Evolutionary conservation across 2,329 filamentous ascomycete species (phyloP).

Genomic region (Calonectria pteridis): DNA sequence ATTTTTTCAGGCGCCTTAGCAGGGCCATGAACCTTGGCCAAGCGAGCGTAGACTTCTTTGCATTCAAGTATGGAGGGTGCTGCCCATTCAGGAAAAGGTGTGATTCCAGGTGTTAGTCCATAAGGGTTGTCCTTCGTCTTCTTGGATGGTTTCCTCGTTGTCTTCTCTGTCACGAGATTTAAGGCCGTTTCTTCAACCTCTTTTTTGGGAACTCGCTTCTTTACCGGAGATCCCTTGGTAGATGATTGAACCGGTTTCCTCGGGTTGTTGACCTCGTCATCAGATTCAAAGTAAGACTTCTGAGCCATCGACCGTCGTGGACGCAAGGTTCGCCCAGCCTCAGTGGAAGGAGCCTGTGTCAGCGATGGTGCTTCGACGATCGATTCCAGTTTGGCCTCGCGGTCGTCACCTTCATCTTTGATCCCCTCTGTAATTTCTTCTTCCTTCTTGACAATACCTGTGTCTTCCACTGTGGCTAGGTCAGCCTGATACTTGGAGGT

Average conservation of each 20-base stretch:
- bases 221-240: background rate
- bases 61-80: slow-evolving; percentile 38
- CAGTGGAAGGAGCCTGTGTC: background rate
- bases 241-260: background rate
- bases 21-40: slow-evolving; percentile 42
- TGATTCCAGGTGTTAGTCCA: slow-evolving; percentile 44
- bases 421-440: background rate
- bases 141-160: slow-evolving; percentile 33
- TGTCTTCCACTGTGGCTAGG: background rate
- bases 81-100: slow-evolving; percentile 43
- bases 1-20: slow-evolving; percentile 42
- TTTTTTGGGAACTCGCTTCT: slow-evolving; percentile 28
- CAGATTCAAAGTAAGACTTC: slow-evolving; percentile 37
- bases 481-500: background rate
- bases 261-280: slow-evolving; percentile 25
- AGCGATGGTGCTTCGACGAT: background rate
- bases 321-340: slow-evolving; percentile 14
- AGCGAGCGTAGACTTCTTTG: slow-evolving; percentile 37
- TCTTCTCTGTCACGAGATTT: slow-evolving; percentile 13
- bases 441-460: background rate
- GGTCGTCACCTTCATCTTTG: background rate
- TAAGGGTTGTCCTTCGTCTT: slow-evolving; percentile 45
- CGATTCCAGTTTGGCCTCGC: background rate
- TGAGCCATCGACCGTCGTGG: slow-evolving; percentile 5
- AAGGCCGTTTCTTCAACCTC: slow-evolving; percentile 29